Evolutionary conservation across 108 stramenopile species (phyloP).

Genomic region (Cyclotella cryptica): DNA sequence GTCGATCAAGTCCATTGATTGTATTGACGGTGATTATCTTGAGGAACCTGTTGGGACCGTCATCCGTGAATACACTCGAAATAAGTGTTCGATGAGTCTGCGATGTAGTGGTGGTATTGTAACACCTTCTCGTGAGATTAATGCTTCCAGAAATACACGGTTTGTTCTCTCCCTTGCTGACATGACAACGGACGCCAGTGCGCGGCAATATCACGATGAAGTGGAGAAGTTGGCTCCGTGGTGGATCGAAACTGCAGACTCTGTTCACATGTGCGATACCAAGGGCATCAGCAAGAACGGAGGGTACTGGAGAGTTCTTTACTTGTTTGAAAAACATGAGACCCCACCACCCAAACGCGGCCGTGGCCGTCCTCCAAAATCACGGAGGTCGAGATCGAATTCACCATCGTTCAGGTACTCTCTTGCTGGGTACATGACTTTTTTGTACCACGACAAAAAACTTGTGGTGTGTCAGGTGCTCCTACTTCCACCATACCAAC

Average conservation of each 20-base stretch:
- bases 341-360: background rate
- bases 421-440: slow-evolving; percentile 76
- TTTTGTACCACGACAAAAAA: slow-evolving; percentile 35
- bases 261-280: slow-evolving; percentile 58
- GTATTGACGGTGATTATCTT: slow-evolving; percentile 33
- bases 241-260: slow-evolving; percentile 84
- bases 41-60: slow-evolving; percentile 37
- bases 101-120: slow-evolving; percentile 27
- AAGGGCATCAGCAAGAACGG: slow-evolving; percentile 41
- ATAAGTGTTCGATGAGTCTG: slow-evolving; percentile 17
- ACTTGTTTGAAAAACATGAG: slow-evolving; percentile 68
- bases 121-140: background rate
- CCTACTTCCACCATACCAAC: slow-evolving; percentile 79
- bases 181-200: slow-evolving; percentile 35
- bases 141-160: background rate
- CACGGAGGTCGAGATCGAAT: background rate
- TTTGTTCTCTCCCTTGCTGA: slow-evolving; percentile 74
- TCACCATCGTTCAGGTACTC: slow-evolving; percentile 44
- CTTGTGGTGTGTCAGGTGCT: slow-evolving; percentile 78
- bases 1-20: slow-evolving; percentile 11
- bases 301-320: slow-evolving; percentile 79
- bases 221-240: slow-evolving; percentile 74
- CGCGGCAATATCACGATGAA: slow-evolving; percentile 61
- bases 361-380: slow-evolving; percentile 1
- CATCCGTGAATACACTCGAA: slow-evolving; percentile 24